A percentile compares a stretch with the other conserved stretches of the same genome.
Evolutionary conservation across 2,329 filamentous ascomycete species (phyloP).

Genomic region (Talaromyces funiculosus): DNA sequence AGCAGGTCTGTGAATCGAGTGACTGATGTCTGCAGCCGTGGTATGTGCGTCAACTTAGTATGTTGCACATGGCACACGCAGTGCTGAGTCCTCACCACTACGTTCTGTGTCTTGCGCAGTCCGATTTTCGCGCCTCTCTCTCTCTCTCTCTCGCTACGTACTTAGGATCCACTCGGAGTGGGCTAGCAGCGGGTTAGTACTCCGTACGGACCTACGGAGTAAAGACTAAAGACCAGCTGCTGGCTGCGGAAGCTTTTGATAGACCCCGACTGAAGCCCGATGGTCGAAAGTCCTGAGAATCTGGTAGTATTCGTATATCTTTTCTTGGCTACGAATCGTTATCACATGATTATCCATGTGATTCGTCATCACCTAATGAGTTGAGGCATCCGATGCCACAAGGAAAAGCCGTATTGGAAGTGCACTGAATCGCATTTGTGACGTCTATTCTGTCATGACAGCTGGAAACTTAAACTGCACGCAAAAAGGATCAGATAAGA

Average conservation of each 20-base stretch:
- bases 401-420: background rate
- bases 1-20: background rate
- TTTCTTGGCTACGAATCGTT: background rate
- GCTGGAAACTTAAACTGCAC: background rate
- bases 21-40: background rate
- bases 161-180: background rate
- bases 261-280: background rate
- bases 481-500: background rate
- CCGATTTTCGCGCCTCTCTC: background rate
- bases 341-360: background rate
- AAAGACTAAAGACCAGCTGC: background rate
- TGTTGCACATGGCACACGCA: too few relatives aligned
- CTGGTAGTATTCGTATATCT: background rate
- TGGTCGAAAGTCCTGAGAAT: background rate
- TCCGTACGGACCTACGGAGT: background rate
- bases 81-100: background rate
- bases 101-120: background rate
- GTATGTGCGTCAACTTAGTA: background rate
- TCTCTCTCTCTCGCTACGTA: background rate
- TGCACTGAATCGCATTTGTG: background rate
- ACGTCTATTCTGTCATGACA: background rate
- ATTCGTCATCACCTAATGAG: too few relatives aligned
- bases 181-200: background rate
- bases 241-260: background rate
- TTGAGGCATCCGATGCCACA: background rate